Conservation (phyloP, 352 stramenopile species). For the Pythium phragmiticola region DNA sequence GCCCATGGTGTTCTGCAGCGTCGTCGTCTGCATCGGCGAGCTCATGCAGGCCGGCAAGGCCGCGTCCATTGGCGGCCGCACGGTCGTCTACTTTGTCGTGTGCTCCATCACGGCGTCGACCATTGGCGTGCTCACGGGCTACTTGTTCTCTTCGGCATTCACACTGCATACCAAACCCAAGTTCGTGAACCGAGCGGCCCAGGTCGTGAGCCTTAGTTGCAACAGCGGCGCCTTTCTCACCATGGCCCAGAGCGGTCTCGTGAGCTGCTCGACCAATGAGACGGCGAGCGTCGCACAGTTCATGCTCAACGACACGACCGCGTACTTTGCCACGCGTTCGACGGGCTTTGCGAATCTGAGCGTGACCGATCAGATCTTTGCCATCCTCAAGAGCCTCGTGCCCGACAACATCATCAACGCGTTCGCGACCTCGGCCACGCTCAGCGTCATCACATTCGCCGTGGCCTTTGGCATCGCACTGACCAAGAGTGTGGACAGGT, state of each 20-base stretch:
- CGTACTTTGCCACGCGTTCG: conserved; percentile 39
- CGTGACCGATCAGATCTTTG: conserved; percentile 71
- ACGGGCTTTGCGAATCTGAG: conserved; percentile 43
- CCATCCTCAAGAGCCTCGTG: conserved; percentile 61
- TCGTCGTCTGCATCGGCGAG: conserved; percentile 60
- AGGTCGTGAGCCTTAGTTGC: conserved; percentile 43
- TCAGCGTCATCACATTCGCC: conserved; percentile 78
- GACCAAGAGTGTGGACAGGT: conserved; percentile 54
- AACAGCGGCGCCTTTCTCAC: conserved; percentile 44
- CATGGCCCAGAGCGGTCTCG: conserved; percentile 29
- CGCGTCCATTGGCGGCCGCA: conserved; percentile 48
- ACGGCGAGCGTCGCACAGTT: conserved; percentile 38
- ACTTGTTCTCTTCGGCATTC: conserved; percentile 35
- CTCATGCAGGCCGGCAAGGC: conserved; percentile 56
- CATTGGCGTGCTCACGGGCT: conserved; percentile 43
- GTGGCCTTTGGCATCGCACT: conserved; percentile 64
- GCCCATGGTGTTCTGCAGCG: conserved; percentile 67
- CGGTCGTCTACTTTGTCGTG: conserved; percentile 41
- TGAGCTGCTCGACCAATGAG: conserved; percentile 46
- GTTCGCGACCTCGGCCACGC: conserved; percentile 49
- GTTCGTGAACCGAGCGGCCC: not conserved
- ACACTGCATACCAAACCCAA: conserved; percentile 4
- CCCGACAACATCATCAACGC: conserved; percentile 72
- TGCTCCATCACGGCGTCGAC: conserved; percentile 50
- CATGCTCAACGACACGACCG: conserved; percentile 51